phyloP scores from a whole-genome alignment of 2,329 filamentous ascomycete species.

The Blastomyces gilchristii region DNA sequence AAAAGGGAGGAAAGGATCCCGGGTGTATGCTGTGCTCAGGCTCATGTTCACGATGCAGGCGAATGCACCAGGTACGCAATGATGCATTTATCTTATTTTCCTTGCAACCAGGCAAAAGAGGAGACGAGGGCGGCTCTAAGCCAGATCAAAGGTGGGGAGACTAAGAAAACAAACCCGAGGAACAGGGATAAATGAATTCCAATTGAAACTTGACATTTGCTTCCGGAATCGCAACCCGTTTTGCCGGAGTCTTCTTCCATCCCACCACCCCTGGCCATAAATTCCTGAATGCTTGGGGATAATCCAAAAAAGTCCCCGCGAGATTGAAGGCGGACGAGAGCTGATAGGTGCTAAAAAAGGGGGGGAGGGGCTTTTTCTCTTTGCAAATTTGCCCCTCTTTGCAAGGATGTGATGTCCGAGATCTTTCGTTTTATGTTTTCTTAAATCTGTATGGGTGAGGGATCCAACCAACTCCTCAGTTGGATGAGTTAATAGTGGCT shows the following conservation, averaged over 20 bases:
- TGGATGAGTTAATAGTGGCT: background rate
- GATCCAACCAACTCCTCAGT: background rate
- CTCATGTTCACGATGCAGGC: background rate
- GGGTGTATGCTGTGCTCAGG: background rate
- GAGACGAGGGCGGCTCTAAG: background rate
- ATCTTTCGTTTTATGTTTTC: background rate
- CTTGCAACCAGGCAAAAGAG: background rate
- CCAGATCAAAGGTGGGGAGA: background rate
- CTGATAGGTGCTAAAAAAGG: background rate
- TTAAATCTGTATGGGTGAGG: background rate
- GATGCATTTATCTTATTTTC: background rate
- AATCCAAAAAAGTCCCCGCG: background rate
- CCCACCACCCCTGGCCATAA: background rate
- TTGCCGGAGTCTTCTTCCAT: background rate
- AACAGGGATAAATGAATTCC: background rate
- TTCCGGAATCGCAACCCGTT: background rate
- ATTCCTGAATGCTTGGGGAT: background rate
- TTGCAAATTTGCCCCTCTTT: background rate
- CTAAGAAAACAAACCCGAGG: background rate
- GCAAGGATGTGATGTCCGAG: background rate
- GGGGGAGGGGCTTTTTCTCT: background rate
- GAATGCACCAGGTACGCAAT: background rate
- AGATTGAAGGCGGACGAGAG: background rate
- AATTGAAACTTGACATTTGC: background rate
- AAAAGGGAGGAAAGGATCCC: background rate